A percentile compares a stretch with the other conserved stretches of the same genome.
Conservation (phyloP, 2,329 filamentous ascomycete species). For the Cladobotryum protrusum region DNA sequence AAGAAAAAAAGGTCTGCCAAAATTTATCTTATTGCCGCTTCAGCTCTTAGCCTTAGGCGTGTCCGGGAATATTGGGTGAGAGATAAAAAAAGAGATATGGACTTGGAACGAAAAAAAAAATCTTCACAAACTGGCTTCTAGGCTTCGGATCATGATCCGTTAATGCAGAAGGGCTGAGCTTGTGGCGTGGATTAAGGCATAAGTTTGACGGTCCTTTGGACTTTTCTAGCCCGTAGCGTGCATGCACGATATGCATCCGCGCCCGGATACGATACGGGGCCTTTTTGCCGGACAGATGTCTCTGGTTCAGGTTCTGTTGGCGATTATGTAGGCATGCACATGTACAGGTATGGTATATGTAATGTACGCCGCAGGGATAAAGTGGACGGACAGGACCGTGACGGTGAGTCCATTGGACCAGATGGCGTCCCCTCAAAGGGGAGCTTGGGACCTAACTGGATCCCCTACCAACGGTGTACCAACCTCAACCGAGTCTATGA, state of each 20-base stretch:
- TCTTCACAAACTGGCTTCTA: not conserved
- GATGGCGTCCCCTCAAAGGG: not conserved
- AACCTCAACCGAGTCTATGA: not conserved
- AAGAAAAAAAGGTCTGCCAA: too few relatives aligned
- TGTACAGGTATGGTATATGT: too few relatives aligned
- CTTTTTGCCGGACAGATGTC: not conserved
- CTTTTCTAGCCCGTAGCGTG: not conserved
- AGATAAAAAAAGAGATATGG: not conserved
- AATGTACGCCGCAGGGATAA: too few relatives aligned
- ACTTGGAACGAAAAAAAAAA: not conserved
- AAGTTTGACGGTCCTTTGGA: not conserved
- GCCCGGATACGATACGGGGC: slow-evolving; percentile 6
- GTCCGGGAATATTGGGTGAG: not conserved
- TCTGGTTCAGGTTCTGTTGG: not conserved
- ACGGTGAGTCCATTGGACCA: not conserved
- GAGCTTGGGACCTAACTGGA: too few relatives aligned
- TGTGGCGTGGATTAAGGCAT: too few relatives aligned
- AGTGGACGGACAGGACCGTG: not conserved
- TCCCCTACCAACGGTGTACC: too few relatives aligned
- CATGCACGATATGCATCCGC: slow-evolving; percentile 9
- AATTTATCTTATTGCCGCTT: not conserved
- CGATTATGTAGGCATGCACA: too few relatives aligned
- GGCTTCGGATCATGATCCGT: not conserved
- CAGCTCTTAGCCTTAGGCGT: not conserved
- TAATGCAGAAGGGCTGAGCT: not conserved